These are phyloP conservation scores for Metarhizium humberi DNA, from an alignment of 2,329 filamentous ascomycete genomes.

Conservation along the genomic window DNA sequence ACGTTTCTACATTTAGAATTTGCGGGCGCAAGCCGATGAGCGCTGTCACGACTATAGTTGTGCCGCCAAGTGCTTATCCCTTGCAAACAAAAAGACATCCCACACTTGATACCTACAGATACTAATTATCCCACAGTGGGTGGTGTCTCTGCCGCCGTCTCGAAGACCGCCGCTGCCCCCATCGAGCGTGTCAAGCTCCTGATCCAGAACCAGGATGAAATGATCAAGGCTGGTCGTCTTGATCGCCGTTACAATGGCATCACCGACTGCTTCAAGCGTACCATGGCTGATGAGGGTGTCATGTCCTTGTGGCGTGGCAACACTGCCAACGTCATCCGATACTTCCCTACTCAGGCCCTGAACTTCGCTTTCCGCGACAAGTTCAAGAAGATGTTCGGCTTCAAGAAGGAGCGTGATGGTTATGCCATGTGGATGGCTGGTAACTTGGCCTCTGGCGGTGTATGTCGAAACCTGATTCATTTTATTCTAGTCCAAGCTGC, in stretches of 20 bases:
- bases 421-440: slow-evolving; percentile 98
- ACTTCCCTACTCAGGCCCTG: slow-evolving; percentile 99
- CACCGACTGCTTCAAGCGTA: slow-evolving; percentile 89
- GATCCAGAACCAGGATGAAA: slow-evolving; percentile 99
- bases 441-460: slow-evolving; percentile 99
- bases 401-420: slow-evolving; percentile 99
- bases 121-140: slow-evolving; percentile 58
- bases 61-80: slow-evolving; percentile 2
- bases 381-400: slow-evolving; percentile 99
- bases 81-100: slow-evolving; percentile 1
- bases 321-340: slow-evolving; percentile 99
- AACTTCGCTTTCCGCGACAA: slow-evolving; percentile 99
- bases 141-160: slow-evolving; percentile 99
- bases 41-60: slow-evolving; percentile 1
- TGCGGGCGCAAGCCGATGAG: slow-evolving; percentile 1
- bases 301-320: slow-evolving; percentile 98
- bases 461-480: slow-evolving; percentile 39
- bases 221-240: slow-evolving; percentile 97
- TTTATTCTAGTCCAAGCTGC: slow-evolving; percentile 4
- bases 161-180: slow-evolving; percentile 98
- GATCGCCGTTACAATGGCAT: slow-evolving; percentile 96
- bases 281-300: slow-evolving; percentile 82
- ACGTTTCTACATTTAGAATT: slow-evolving; percentile 39
- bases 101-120: not conserved
- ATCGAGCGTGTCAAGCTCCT: slow-evolving; percentile 99